Evolutionary conservation across 805 yeast genomes (phyloP), one percentile per base, ranked within the genome.

Genomic region (Lachancea dasiensis): DNA sequence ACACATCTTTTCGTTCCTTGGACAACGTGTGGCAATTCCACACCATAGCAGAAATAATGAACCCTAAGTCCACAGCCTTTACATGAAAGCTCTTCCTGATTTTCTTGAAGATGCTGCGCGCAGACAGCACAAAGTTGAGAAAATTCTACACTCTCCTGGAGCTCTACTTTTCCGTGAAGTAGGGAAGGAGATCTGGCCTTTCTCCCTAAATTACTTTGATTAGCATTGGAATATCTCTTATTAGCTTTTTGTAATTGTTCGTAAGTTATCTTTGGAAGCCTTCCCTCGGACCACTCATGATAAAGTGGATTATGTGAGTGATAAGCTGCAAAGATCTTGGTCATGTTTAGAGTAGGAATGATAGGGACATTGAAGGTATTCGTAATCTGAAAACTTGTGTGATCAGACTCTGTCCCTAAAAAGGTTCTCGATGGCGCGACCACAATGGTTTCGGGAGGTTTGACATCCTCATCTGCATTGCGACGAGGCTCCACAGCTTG

Each of bases 31-130:
- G 26, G 30, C 11, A 14, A 10, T 5, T 34, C 28, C 5, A 34
- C 5, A 0, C 94, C 95, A 51, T 79, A 80, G 51, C 95, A 87
- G 0, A 70, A 57, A 3, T 73, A 65, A 55, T 87, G 96, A 2
- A 80, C 86, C 38, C 68, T 69, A 22, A 85, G 60, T 0, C 83
- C 83, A 64, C 95, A 87, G 20, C 68, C 64, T 2, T 66, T 51
- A 56, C 95, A 86, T 1, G 68, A 60, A 3, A 63, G 47, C 4
- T 59, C 53, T 9, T 65, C 69, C 4, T 48, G 36, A 11, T 26
- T 14, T 2, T 42, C 39, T 9, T 21, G 23, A 23, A 48, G 48
- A 3, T 28, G 18, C 8, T 63, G 69, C 3, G 70, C 59, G 48
- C 92, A 83, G 0, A 82, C 74, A 31, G 77, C 71, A 52, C 92